phyloP scores from a whole-genome alignment of 768 basidiomycete genomes.

The Stropharia rugosoannulata region DNA sequence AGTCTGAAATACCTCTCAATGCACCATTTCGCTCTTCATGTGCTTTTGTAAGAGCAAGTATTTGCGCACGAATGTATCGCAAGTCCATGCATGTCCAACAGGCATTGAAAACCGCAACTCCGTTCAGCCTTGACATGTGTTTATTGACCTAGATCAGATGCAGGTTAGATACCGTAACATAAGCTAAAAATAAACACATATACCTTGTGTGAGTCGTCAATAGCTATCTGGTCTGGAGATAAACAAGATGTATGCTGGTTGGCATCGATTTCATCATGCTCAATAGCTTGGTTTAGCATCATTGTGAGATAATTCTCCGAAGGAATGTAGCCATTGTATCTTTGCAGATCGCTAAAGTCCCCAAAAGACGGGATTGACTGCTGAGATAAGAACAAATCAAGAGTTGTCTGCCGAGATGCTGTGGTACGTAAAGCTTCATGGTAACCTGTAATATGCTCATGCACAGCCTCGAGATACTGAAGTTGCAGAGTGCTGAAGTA shows the following conservation, averaged over 20 bases:
- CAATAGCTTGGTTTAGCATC: conserved; percentile 23
- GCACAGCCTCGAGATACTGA: background rate
- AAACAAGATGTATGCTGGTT: conserved; percentile 23
- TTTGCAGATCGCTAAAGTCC: background rate
- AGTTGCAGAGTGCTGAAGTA: background rate
- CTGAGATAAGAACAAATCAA: too few species aligned
- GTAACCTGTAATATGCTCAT: too few species aligned
- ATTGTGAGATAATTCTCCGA: conserved; percentile 19
- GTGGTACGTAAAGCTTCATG: too few species aligned
- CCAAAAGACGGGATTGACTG: background rate
- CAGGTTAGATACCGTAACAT: too few species aligned
- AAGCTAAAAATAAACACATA: too few species aligned
- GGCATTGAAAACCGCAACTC: conserved; percentile 18
- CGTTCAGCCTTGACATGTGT: conserved; percentile 22
- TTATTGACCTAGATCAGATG: conserved; percentile 25
- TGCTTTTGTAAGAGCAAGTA: conserved; percentile 20
- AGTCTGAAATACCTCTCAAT: background rate
- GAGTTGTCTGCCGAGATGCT: too few species aligned
- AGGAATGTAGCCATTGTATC: conserved; percentile 22
- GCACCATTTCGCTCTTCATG: conserved; percentile 8
- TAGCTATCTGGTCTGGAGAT: conserved; percentile 18
- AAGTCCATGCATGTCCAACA: conserved; percentile 25
- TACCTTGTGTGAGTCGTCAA: conserved; percentile 26
- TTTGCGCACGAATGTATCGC: conserved; percentile 17
- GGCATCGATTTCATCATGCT: conserved; percentile 20